Conservation (phyloP, 2,329 filamentous ascomycete species). For the Pezizomycotina sp. region DNA sequence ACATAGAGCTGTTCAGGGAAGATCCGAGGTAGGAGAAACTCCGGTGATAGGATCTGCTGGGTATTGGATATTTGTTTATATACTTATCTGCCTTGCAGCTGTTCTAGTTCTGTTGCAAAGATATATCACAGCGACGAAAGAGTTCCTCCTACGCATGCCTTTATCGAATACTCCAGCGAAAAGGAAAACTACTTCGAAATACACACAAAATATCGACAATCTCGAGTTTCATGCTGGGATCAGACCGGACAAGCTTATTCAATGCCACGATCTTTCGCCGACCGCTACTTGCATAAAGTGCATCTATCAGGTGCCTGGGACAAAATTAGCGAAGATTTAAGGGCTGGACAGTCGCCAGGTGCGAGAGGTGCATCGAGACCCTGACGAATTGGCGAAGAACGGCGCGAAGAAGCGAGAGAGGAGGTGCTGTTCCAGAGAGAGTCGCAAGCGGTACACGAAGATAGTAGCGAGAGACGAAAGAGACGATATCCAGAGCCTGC, state of each 20-base stretch:
- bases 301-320: constrained; percentile 57
- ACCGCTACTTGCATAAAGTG: constrained; percentile 81
- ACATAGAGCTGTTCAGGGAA: too few relatives aligned
- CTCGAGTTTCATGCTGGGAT: constrained; percentile 80
- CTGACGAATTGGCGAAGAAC: constrained; percentile 40
- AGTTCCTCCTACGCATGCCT: constrained; percentile 81
- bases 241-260: constrained; percentile 61
- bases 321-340: constrained; percentile 63
- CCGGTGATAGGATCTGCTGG: too few relatives aligned
- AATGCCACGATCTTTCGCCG: constrained; percentile 93
- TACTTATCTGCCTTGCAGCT: too few relatives aligned
- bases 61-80: too few relatives aligned
- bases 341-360: constrained; percentile 59
- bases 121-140: constrained; percentile 69
- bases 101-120: constrained; percentile 82
- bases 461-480: constrained; percentile 23
- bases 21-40: too few relatives aligned
- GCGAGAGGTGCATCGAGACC: constrained; percentile 49
- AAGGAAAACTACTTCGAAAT: constrained; percentile 87
- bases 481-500: constrained; percentile 30
- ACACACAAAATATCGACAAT: constrained; percentile 98
- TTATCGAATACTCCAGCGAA: constrained; percentile 79
- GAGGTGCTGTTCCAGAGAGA: constrained; percentile 28
- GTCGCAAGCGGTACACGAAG: constrained; percentile 23
- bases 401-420: constrained; percentile 32